Evolutionary conservation across 352 stramenopile genomes (phyloP).

Genomic region (Globisporangium spinosum): DNA sequence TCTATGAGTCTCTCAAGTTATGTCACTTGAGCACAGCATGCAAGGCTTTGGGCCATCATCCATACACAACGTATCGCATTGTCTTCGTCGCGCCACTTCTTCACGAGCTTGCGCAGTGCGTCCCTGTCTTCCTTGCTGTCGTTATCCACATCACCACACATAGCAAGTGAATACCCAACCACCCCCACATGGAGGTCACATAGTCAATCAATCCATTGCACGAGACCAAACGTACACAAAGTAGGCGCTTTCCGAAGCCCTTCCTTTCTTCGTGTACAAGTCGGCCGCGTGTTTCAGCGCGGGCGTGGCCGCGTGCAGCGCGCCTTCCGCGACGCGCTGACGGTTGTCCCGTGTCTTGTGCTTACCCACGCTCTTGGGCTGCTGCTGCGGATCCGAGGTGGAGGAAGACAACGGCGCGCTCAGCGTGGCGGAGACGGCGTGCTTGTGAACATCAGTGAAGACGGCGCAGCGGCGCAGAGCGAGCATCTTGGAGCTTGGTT

Average conservation of each 20-base stretch:
- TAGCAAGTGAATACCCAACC: not conserved
- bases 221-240: not conserved
- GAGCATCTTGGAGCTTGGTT: not conserved
- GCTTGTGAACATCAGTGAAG: not conserved
- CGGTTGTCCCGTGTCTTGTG: slow-evolving; percentile 3
- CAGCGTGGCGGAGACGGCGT: not conserved
- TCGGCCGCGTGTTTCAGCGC: not conserved
- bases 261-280: slow-evolving; percentile 8
- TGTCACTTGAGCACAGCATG: not conserved
- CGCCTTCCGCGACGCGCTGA: slow-evolving; percentile 3
- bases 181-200: not conserved
- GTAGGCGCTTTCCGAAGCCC: not conserved
- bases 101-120: slow-evolving; percentile 5
- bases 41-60: not conserved
- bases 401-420: not conserved
- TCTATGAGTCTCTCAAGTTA: not conserved
- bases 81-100: not conserved
- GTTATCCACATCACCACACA: not conserved
- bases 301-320: not conserved
- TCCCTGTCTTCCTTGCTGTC: not conserved
- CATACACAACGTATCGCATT: not conserved
- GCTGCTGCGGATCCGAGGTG: not conserved
- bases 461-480: not conserved
- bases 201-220: no score
- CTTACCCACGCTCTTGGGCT: not conserved